Percentiles rank a stretch among this genome's conserved stretches.
Evolutionary conservation across 1,284 basidiomycete genomes (phyloP).

Genomic region (Meripilus lineatus): DNA sequence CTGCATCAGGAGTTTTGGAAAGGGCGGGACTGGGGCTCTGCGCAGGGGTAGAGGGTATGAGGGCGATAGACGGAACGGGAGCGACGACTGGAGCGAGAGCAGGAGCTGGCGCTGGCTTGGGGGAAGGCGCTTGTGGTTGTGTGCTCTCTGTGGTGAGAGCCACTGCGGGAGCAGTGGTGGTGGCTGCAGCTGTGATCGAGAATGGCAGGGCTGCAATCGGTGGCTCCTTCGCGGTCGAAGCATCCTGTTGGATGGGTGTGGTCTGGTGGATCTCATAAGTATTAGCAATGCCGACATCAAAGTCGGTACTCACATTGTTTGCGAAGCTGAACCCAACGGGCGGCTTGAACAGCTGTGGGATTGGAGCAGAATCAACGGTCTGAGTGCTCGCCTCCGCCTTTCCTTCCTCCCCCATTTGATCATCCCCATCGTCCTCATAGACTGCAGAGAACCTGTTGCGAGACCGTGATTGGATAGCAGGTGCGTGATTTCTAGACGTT

Average conservation of each 20-base stretch:
- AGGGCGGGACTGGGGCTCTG: conserved; percentile 31
- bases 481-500: conserved; percentile 47
- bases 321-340: conserved; percentile 66
- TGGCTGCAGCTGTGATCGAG: conserved; percentile 43
- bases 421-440: conserved; percentile 53
- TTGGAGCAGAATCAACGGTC: conserved; percentile 46
- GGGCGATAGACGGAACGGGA: conserved; percentile 20
- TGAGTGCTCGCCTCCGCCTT: conserved; percentile 29
- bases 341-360: conserved; percentile 50
- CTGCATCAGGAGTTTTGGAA: no score
- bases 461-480: conserved; percentile 28
- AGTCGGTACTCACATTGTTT: conserved; percentile 44
- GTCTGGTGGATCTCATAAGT: conserved; percentile 15
- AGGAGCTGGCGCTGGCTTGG: conserved; percentile 8
- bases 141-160: conserved; percentile 6
- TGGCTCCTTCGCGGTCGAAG: conserved; percentile 50
- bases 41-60: conserved; percentile 18
- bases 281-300: conserved; percentile 5
- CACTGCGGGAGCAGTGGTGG: conserved; percentile 6
- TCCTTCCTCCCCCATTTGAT: conserved; percentile 38
- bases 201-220: conserved; percentile 63
- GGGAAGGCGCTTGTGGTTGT: conserved; percentile 8
- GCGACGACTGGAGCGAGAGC: conserved; percentile 13
- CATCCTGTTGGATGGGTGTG: conserved; percentile 23
- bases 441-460: conserved; percentile 63